Evolutionary conservation across 352 stramenopile genomes (phyloP), one percentile per base, ranked within the genome.

Genomic region (Pythium coloratum): DNA sequence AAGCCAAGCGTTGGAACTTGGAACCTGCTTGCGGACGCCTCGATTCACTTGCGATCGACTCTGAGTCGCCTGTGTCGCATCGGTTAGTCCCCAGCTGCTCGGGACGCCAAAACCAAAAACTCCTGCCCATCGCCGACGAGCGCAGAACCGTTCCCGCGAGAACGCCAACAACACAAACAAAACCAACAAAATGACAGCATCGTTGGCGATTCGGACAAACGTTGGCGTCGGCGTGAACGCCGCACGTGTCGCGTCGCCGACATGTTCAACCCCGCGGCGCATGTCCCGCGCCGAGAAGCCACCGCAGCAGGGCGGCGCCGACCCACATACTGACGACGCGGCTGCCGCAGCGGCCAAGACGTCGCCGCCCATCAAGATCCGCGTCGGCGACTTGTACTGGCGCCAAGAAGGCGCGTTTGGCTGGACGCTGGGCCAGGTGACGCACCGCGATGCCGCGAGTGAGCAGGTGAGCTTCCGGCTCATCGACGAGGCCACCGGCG

Each of bases 321-420:
- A 60, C 42, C 38, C 16, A 1, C 51, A 56, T 7, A 47, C 38
- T 24, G 47, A 66, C 50, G 57, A 66, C 7, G 42, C 62, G 18
- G 24, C 44, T 7, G 44, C 44, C 63, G 59, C 42, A 47, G 32
- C 57, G 53, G 24, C 38, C 44, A 28, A 44, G 38, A 44, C 49
- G 46, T 44, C 63, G 34, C 28, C 68, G 1, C 26, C 59, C 33
- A 51, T 57, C 6, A 51, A 62, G 42, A 67, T 91, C 50, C 83
- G 81, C 57, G 74, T 95, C 7, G 87, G 87, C 42, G 87, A 93
- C 14, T 72, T 95, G 44, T 95, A 93, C 72, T 95, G 87, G 87
- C 88, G 85, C 44, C 81, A 92, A 54, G 77, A 90, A 18, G 84
- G 83, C 8, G 46, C 72, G 7, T 80, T 77, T 49, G 82, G 77